Evolutionary conservation across 345 rosid genomes (phyloP), one percentile per base, ranked within the genome.

Genomic region (Atalantia buxifolia): DNA sequence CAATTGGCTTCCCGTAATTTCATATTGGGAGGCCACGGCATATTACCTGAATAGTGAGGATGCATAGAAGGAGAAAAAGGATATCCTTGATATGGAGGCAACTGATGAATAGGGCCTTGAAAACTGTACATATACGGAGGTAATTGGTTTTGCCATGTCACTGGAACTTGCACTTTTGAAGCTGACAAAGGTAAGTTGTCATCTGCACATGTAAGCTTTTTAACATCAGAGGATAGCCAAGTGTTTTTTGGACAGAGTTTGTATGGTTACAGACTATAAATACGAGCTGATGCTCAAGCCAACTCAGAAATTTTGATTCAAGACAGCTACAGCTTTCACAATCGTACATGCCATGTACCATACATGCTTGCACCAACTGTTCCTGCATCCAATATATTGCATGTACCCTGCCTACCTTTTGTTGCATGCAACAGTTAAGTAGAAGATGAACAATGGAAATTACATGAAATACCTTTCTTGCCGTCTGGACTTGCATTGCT

Each of bases 81-180:
- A 81, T 89, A 94, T 42, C 95, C 93, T 77, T 88, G 93, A 86
- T 88, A 92, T 16, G 92, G 89, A 80, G 90, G 90, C 72, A 83
- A 50, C 19, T 84, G 91, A 66, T 79, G 87, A 38, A 84, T 42
- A 40, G 87, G 91, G 70, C 86, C 84, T 67, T 79, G 90, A 66
- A 81, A 86, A 76, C 82, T 74, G 56, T 90, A 94, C 88, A 85
- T 88, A 75, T 86, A 89, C 4, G 81, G 97, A 77, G 92, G 90
- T 24, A 92, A 86, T 72, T 92, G 98, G 85, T 89, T 90, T 0
- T 89, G 86, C 97, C 97, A 91, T 65, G 87, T 88, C 81, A 85
- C 79, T 53, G 90, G 92, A 79, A 80, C 78, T 40, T 88, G 95
- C 84, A 79, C 80, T 79, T 83, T 87, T 74, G 86, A 69, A 62